phyloP scores from a whole-genome alignment of 495 filamentous ascomycete species.

The Tetracladium setigerum region DNA sequence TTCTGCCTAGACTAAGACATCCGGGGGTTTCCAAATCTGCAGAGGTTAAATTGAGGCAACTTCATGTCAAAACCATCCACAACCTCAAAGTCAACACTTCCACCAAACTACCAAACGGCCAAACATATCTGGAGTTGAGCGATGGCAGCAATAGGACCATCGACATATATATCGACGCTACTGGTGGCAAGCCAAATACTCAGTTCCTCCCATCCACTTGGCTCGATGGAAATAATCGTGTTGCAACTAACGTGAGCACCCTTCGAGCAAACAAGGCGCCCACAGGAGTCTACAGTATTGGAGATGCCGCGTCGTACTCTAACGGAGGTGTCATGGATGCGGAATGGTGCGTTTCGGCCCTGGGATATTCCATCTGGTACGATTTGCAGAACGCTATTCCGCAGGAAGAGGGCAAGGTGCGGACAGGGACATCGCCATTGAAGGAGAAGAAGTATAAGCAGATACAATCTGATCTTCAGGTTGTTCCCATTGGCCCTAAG shows the following conservation, averaged over 20 bases:
- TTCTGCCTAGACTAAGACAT: constrained; percentile 24
- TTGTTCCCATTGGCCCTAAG: constrained; percentile 43
- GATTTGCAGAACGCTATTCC: constrained; percentile 22
- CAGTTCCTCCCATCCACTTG: constrained; percentile 23
- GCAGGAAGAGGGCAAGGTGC: constrained; percentile 18
- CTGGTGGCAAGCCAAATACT: constrained; percentile 31
- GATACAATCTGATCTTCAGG: constrained; percentile 38
- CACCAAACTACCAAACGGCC: constrained; percentile 2
- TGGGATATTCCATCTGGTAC: constrained; percentile 13
- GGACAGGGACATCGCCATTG: background rate
- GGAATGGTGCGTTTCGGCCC: background rate
- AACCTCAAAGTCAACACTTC: constrained; percentile 17
- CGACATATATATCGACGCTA: constrained; percentile 33
- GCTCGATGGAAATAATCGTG: constrained; percentile 21
- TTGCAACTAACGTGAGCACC: constrained; percentile 26
- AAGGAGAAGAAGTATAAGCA: constrained; percentile 25
- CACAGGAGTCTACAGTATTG: constrained; percentile 27
- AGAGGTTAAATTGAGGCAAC: constrained; percentile 22
- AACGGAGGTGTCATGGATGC: constrained; percentile 18
- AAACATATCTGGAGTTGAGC: constrained; percentile 26
- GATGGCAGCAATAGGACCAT: constrained; percentile 21
- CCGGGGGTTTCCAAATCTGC: constrained; percentile 22
- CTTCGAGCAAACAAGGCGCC: constrained; percentile 25
- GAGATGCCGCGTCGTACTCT: constrained; percentile 25
- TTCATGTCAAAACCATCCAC: constrained; percentile 29